A percentile compares a stretch with the other conserved stretches of the same genome.
Evolutionary conservation across 441 rosid species (phyloP).

Genomic region (Jatropha podagrica): DNA sequence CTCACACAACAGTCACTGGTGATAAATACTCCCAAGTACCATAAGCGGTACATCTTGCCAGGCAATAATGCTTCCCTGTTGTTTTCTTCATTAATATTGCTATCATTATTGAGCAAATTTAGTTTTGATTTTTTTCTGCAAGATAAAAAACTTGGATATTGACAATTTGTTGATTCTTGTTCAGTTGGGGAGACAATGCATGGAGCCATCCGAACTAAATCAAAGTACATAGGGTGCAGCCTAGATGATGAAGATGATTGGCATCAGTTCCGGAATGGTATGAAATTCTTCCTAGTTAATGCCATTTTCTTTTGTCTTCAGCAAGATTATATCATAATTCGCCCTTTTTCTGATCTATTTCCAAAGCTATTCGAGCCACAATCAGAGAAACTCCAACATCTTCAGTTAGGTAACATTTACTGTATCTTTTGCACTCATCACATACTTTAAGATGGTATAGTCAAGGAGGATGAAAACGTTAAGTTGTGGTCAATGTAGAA

Average conservation of each 20-base stretch:
- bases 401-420: slow-evolving; percentile 45
- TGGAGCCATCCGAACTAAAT: slow-evolving; percentile 50
- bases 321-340: slow-evolving; percentile 18
- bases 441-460: not conserved
- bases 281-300: slow-evolving; percentile 7
- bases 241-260: slow-evolving; percentile 84
- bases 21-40: slow-evolving; percentile 82
- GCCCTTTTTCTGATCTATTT: slow-evolving; percentile 15
- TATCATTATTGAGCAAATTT: not conserved
- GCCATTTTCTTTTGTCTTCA: slow-evolving; percentile 3
- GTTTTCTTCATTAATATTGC: not conserved
- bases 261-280: slow-evolving; percentile 83
- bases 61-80: slow-evolving; percentile 40
- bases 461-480: not conserved
- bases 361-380: slow-evolving; percentile 77
- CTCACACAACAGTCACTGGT: slow-evolving; percentile 75
- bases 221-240: slow-evolving; percentile 66
- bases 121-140: not conserved
- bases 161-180: slow-evolving; percentile 12
- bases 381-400: slow-evolving; percentile 58
- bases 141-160: slow-evolving; percentile 10
- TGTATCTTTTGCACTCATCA: not conserved
- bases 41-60: slow-evolving; percentile 86
- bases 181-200: slow-evolving; percentile 80
- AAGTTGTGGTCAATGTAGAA: slow-evolving; percentile 41